Conservation (phyloP, 768 basidiomycete species). For the Rickenella mellea region DNA sequence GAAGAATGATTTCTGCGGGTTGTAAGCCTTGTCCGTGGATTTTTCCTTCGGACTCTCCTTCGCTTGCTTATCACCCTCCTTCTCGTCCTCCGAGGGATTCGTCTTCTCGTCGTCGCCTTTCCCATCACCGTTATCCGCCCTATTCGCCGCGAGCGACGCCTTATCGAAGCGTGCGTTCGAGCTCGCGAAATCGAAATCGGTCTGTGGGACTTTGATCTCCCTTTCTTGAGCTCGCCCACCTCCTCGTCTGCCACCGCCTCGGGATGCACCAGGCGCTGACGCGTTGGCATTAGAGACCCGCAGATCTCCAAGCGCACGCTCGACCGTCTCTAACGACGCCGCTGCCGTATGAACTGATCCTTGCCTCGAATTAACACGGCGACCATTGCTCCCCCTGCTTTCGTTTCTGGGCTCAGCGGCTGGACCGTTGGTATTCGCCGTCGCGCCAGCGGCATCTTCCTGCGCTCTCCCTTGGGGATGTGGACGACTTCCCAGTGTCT, state of each 20-base stretch:
- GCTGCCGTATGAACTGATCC: conserved; percentile 64
- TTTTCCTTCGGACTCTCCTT: conserved; percentile 10
- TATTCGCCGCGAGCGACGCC: conserved; percentile 31
- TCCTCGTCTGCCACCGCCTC: conserved; percentile 28
- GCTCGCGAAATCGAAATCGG: conserved; percentile 76
- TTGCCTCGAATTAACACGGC: conserved; percentile 24
- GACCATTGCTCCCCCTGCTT: conserved; percentile 16
- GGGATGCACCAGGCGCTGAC: not conserved
- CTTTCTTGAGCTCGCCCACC: conserved; percentile 21
- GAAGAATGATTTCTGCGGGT: conserved; percentile 75
- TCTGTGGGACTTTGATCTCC: conserved; percentile 51
- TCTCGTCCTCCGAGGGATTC: conserved; percentile 21
- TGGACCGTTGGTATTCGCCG: conserved; percentile 10
- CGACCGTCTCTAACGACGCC: conserved; percentile 66
- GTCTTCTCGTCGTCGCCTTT: conserved; percentile 20
- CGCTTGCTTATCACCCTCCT: conserved; percentile 8
- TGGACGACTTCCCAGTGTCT: not conserved
- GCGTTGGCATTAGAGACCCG: conserved; percentile 24
- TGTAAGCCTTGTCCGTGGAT: conserved; percentile 49
- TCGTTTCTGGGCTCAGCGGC: conserved; percentile 14
- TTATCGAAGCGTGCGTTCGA: conserved; percentile 81
- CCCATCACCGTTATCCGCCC: conserved; percentile 19
- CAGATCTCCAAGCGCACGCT: conserved; percentile 44
- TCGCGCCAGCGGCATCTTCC: not conserved
- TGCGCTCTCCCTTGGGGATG: not conserved